Percentiles rank a stretch among this genome's conserved stretches.
phyloP scores from a whole-genome alignment of 495 filamentous ascomycete genomes.

The Penicillium roqueforti region DNA sequence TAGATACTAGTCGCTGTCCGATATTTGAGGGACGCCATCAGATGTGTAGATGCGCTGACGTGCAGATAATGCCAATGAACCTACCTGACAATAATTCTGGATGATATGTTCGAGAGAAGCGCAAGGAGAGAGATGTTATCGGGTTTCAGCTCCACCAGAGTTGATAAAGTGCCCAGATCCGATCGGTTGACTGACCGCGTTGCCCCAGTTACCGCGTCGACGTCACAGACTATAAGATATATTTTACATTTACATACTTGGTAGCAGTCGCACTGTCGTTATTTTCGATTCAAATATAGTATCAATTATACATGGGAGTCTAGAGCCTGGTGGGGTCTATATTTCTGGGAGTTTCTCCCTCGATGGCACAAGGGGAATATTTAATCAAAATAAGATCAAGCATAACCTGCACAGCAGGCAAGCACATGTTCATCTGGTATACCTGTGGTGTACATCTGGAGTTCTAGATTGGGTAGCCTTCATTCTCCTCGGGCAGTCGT shows the following conservation, averaged over 20 bases:
- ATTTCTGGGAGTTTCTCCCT: conserved; percentile 3
- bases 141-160: conserved; percentile 16
- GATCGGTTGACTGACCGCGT: conserved; percentile 8
- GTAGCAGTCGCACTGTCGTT: too few relatives aligned
- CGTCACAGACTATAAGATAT: not conserved
- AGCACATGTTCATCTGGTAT: not conserved
- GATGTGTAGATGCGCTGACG: not conserved
- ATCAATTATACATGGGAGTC: conserved; percentile 8
- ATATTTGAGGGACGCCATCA: not conserved
- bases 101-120: conserved; percentile 1
- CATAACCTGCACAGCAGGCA: conserved; percentile 5
- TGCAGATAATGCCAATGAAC: not conserved
- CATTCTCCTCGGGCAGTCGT: conserved; percentile 40
- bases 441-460: not conserved
- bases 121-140: conserved; percentile 16
- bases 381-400: conserved; percentile 13
- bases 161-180: conserved; percentile 10
- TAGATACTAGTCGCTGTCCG: not conserved
- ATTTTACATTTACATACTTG: too few relatives aligned
- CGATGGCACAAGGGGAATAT: conserved; percentile 16
- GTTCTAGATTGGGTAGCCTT: conserved; percentile 42
- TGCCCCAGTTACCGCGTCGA: conserved; percentile 21
- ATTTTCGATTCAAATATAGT: not conserved
- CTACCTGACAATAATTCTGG: conserved; percentile 1
- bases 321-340: not conserved